These are phyloP conservation scores for Salix suchowensis DNA, from an alignment of 345 rosid species.

Conservation along the genomic window DNA sequence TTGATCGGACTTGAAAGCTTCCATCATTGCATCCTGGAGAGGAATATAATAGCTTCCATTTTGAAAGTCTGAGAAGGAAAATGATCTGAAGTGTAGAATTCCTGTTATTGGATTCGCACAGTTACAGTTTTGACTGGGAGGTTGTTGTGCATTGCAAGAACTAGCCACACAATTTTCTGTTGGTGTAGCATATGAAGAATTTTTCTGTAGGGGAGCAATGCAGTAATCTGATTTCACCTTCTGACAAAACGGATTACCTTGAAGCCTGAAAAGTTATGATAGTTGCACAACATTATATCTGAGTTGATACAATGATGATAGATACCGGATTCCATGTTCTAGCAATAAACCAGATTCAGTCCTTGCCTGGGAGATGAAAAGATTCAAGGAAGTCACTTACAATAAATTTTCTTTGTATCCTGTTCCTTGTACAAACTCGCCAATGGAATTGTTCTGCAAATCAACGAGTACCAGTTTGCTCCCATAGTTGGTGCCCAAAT, in stretches of 20 bases:
- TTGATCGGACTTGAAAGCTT: background rate
- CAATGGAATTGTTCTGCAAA: slow-evolving; percentile 2
- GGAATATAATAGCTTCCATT: background rate
- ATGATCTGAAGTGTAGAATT: background rate
- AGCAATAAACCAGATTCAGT: background rate
- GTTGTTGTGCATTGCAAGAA: background rate
- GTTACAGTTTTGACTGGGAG: background rate
- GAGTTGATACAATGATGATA: background rate
- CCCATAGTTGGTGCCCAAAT: background rate
- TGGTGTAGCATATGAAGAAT: background rate
- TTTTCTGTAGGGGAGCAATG: background rate
- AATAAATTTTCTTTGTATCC: background rate
- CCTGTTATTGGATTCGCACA: slow-evolving; percentile 6
- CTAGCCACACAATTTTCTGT: background rate
- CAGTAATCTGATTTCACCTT: background rate
- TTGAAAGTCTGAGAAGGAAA: background rate
- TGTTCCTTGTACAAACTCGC: background rate
- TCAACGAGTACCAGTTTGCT: background rate
- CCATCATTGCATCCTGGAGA: background rate
- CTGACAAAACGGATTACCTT: background rate
- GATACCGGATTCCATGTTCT: background rate
- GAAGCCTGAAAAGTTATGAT: background rate
- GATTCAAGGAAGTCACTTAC: background rate
- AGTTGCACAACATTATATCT: no score
- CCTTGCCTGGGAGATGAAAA: background rate